These are phyloP conservation scores for Ilyonectria sp. DNA, from an alignment of 2,329 filamentous ascomycete genomes.

Conservation along the genomic window DNA sequence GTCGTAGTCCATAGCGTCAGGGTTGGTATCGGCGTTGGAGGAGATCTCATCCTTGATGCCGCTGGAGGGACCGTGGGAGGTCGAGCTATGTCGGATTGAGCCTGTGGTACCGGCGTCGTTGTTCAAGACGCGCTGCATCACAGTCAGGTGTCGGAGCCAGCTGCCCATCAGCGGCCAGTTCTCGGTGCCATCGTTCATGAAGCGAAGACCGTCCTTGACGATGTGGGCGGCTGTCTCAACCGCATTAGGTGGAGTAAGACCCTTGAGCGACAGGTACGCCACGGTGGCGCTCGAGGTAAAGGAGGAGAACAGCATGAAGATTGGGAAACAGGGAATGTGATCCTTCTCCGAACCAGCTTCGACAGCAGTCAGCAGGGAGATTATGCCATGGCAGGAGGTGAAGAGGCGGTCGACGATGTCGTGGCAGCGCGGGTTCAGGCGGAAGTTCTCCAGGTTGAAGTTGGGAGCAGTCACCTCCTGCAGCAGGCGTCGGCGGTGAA, in stretches of 20 bases:
- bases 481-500: constrained; percentile 71
- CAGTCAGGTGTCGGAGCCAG: constrained; percentile 72
- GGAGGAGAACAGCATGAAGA: constrained; percentile 75
- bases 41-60: constrained; percentile 68
- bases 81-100: constrained; percentile 54
- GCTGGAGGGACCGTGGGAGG: constrained; percentile 46
- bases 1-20: constrained; percentile 72
- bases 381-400: constrained; percentile 71
- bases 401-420: constrained; percentile 71
- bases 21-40: constrained; percentile 69
- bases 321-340: constrained; percentile 71
- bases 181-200: constrained; percentile 72
- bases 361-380: constrained; percentile 68
- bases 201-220: constrained; percentile 71
- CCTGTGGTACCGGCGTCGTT: constrained; percentile 62
- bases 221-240: constrained; percentile 71
- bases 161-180: constrained; percentile 73
- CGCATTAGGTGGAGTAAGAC: constrained; percentile 69
- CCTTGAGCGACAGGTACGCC: constrained; percentile 74
- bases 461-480: constrained; percentile 69
- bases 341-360: constrained; percentile 72
- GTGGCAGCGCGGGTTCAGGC: constrained; percentile 64
- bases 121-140: constrained; percentile 73
- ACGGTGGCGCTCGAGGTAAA: constrained; percentile 74
- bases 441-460: constrained; percentile 70